Conservation (phyloP, 345 rosid genomes). For the Salix caprea region DNA sequence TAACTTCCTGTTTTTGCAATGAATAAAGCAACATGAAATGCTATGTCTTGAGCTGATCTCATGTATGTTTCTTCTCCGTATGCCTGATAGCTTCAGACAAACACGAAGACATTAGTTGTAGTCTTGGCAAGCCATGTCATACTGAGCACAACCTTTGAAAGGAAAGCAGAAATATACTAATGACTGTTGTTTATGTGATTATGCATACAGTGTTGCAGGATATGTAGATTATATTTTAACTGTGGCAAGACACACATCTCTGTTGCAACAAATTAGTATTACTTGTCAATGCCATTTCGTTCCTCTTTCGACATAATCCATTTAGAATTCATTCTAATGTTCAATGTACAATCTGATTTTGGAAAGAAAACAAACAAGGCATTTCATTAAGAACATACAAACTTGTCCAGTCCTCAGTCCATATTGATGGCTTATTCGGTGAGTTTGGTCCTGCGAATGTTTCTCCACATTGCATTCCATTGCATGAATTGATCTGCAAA, state of each 20-base stretch:
- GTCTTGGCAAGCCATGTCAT: background rate
- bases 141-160: background rate
- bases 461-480: slow-evolving; percentile 73
- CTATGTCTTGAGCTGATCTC: slow-evolving; percentile 69
- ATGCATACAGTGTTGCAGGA: no score
- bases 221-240: no score
- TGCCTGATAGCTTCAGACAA: slow-evolving; percentile 49
- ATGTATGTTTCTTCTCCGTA: slow-evolving; percentile 48
- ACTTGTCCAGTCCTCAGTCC: slow-evolving; percentile 93
- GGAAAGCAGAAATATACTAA: no score
- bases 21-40: slow-evolving; percentile 78
- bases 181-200: no score
- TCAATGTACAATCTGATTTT: background rate
- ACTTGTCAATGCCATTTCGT: no score
- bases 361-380: background rate
- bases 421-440: slow-evolving; percentile 73
- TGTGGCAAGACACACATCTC: no score
- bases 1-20: slow-evolving; percentile 73
- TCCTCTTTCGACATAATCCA: no score
- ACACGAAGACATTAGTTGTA: background rate
- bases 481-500: slow-evolving; percentile 70
- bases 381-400: slow-evolving; percentile 39
- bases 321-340: background rate
- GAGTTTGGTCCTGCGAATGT: slow-evolving; percentile 78
- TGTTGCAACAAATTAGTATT: background rate